Conservation (phyloP, 1,284 basidiomycete genomes). For the Ceratobasidium sp. region DNA sequence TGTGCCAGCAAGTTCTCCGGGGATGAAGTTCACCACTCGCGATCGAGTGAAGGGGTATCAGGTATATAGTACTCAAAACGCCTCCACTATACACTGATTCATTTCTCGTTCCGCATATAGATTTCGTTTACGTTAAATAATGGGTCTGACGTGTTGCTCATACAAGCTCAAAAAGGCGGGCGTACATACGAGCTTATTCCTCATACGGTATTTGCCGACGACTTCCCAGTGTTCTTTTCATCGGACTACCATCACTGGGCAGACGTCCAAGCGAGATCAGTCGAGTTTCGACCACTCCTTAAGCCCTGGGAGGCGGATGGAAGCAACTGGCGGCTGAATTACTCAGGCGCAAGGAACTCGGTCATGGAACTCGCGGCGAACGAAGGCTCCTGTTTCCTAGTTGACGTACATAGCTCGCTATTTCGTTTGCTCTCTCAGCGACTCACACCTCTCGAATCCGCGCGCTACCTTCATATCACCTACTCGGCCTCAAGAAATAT, state of each 20-base stretch:
- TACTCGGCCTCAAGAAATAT: background rate
- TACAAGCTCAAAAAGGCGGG: background rate
- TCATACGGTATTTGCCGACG: background rate
- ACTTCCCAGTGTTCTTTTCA: constrained; percentile 30
- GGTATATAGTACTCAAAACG: background rate
- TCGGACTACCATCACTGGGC: constrained; percentile 44
- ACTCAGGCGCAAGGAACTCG: background rate
- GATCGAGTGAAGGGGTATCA: background rate
- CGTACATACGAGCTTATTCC: constrained; percentile 28
- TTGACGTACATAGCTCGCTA: constrained; percentile 2
- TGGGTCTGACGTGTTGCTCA: background rate
- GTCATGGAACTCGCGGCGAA: background rate
- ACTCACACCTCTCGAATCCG: constrained; percentile 29
- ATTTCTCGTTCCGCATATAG: background rate
- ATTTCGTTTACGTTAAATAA: constrained; percentile 4
- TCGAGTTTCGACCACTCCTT: constrained; percentile 28
- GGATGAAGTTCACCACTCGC: constrained; percentile 25
- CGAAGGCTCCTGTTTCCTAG: background rate
- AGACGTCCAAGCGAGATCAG: constrained; percentile 6
- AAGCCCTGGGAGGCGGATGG: constrained; percentile 16
- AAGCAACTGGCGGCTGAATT: constrained; percentile 13
- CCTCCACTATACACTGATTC: background rate
- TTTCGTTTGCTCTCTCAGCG: constrained; percentile 1
- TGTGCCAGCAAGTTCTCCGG: constrained; percentile 8
- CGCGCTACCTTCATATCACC: constrained; percentile 41